Conservation (phyloP, 371 early-diverging fungal species). For the Circinella minor region DNA sequence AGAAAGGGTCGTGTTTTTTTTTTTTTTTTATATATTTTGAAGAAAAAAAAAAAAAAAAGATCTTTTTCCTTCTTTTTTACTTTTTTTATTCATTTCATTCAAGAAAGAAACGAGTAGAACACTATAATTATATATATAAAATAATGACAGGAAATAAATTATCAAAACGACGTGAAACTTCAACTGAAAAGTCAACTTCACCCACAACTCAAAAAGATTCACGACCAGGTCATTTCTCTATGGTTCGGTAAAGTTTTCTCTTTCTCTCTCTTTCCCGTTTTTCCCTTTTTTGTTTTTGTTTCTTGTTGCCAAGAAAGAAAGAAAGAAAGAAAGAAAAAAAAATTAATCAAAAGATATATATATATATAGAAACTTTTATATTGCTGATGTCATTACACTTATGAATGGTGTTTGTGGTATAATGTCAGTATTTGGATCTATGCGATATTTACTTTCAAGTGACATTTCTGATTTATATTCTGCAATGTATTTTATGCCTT, state of each 20-base stretch:
- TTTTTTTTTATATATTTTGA: too few relatives aligned
- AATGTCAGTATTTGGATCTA: slow-evolving; percentile 77
- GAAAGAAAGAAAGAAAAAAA: too few relatives aligned
- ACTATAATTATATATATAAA: too few relatives aligned
- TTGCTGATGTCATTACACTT: slow-evolving; percentile 87
- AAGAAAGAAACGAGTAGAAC: background rate
- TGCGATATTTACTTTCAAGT: slow-evolving; percentile 78
- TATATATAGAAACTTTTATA: slow-evolving; percentile 79
- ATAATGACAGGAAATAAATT: background rate
- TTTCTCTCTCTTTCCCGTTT: too few relatives aligned
- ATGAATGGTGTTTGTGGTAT: slow-evolving; percentile 88
- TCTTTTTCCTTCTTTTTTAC: background rate
- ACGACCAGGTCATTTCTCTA: slow-evolving; percentile 14
- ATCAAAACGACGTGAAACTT: background rate
- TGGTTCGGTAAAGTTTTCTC: slow-evolving; percentile 14
- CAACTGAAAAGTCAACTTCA: background rate
- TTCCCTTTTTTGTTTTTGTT: background rate
- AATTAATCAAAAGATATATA: too few relatives aligned
- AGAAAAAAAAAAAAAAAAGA: too few relatives aligned
- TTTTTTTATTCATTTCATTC: background rate
- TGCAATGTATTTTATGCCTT: slow-evolving; percentile 77
- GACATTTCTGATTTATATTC: slow-evolving; percentile 65
- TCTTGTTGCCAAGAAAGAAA: background rate
- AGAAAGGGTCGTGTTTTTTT: too few relatives aligned
- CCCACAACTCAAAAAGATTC: background rate